phyloP scores from a whole-genome alignment of 495 filamentous ascomycete species.

The Hypoxylon intermedium region DNA sequence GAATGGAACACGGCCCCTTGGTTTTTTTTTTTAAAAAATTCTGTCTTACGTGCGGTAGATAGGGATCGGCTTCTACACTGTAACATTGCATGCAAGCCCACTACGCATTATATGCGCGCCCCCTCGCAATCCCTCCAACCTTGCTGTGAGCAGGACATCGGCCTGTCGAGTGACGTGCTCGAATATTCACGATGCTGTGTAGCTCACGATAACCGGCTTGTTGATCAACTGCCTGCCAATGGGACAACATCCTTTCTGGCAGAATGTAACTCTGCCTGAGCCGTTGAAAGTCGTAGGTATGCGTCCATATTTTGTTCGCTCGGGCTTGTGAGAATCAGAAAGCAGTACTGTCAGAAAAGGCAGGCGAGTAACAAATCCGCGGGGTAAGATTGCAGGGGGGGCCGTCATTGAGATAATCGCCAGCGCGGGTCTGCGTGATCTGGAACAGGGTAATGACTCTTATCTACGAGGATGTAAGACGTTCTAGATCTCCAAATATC shows the following conservation, averaged over 20 bases:
- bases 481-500: background rate
- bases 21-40: constrained; percentile 16
- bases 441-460: background rate
- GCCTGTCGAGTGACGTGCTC: constrained; percentile 23
- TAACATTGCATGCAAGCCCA: constrained; percentile 3
- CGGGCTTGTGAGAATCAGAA: constrained; percentile 3
- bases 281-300: constrained; percentile 1
- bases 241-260: constrained; percentile 4
- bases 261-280: constrained; percentile 13
- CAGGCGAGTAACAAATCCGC: constrained; percentile 10
- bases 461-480: background rate
- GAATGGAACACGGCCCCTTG: background rate
- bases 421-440: background rate
- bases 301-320: background rate
- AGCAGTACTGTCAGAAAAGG: background rate
- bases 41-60: constrained; percentile 2
- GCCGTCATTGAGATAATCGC: constrained; percentile 7
- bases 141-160: constrained; percentile 4
- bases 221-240: constrained; percentile 17
- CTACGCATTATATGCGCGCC: background rate
- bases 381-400: constrained; percentile 15
- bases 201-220: background rate
- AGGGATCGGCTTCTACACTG: constrained; percentile 18
- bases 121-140: constrained; percentile 12
- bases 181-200: constrained; percentile 13